Evolutionary conservation across 2,329 filamentous ascomycete genomes (phyloP), one percentile per base, ranked within the genome.

Genomic region (Tolypocladium tundrense): DNA sequence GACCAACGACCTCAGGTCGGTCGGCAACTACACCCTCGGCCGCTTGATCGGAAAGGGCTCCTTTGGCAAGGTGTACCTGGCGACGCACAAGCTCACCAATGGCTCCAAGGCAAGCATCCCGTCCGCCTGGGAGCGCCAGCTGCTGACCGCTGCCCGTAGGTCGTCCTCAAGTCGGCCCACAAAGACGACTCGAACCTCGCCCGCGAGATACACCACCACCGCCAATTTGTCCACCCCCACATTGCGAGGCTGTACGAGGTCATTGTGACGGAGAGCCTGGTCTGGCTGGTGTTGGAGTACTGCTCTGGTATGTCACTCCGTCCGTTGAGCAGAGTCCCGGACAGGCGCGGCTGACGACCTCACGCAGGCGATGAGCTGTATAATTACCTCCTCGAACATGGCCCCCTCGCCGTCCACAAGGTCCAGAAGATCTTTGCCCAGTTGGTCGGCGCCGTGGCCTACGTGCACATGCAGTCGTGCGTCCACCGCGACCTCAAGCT

Each of bases 41-140:
- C 87, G 87, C 60, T 79, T 99, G 59, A 96, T 99, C 70, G 94
- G 94, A 64, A 99, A 97, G 71, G 94, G 94, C 59, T 97, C 92
- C 62, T 99, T 99, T 74, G 94, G 94, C 67, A 97, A 97, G 76
- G 94, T 99, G 68, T 99, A 99, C 73, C 81, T 99, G 59, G 94
- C 93, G 59, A 86, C 87, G 52, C 94, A 99, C 74, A 97, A 97
- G 74, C 90, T 99, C 73, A 97, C 91, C 68, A 97, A 97, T 85
- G 93, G 92, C 68, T 96, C 92, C 70, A 97, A 97, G 85, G 91
- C 93, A 58, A 43, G 62, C 14, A 48, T 21, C 39, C 31, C 40
- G 33, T 45, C 13, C 31, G 13, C 27, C 27, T 31, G 27, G 27
- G 6, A 6, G 27, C 27, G 27, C 27, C 27, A 31, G 27, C 27